Percentiles rank a stretch among this genome's conserved stretches.
Conservation (phyloP, 2,329 filamentous ascomycete genomes). For the Madurella fahalii region DNA sequence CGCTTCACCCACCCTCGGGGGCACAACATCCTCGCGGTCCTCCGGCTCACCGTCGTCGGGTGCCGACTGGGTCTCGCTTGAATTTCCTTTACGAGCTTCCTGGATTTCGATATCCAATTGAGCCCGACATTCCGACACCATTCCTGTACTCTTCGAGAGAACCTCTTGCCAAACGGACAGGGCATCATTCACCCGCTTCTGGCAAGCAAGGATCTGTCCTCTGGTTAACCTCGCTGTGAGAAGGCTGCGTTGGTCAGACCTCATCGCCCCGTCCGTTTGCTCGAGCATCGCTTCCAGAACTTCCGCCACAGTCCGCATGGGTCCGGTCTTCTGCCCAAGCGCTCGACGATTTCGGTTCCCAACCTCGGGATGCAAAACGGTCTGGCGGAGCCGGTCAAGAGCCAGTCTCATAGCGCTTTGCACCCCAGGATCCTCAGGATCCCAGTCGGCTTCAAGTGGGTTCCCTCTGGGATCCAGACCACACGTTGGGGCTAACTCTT, state of each 20-base stretch:
- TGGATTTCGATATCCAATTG: conserved; percentile 53
- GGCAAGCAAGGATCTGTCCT: conserved; percentile 77
- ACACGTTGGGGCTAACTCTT: conserved; percentile 68
- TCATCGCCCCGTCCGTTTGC: conserved; percentile 65
- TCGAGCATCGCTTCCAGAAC: conserved; percentile 91
- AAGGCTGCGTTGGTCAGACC: conserved; percentile 63
- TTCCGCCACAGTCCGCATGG: conserved; percentile 76
- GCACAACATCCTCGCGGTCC: conserved; percentile 32
- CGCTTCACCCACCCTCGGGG: conserved; percentile 49
- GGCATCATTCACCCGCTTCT: conserved; percentile 62
- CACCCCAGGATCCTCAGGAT: conserved; percentile 52
- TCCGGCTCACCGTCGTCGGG: conserved; percentile 34
- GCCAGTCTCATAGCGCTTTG: conserved; percentile 74
- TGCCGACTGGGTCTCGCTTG: conserved; percentile 17
- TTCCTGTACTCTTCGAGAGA: conserved; percentile 42
- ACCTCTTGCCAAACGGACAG: conserved; percentile 65
- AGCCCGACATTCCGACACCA: conserved; percentile 61
- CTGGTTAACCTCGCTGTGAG: conserved; percentile 61
- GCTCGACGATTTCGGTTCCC: conserved; percentile 62
- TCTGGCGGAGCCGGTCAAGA: conserved; percentile 74
- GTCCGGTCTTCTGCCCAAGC: conserved; percentile 58
- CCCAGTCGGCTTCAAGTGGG: conserved; percentile 60
- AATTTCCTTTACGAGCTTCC: conserved; percentile 30
- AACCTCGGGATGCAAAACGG: conserved; percentile 80
- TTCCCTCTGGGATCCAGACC: conserved; percentile 61